Percentiles rank a stretch among this genome's conserved stretches.
Evolutionary conservation across 305 asterid genomes (phyloP).

Genomic region (Solanum chacoense): DNA sequence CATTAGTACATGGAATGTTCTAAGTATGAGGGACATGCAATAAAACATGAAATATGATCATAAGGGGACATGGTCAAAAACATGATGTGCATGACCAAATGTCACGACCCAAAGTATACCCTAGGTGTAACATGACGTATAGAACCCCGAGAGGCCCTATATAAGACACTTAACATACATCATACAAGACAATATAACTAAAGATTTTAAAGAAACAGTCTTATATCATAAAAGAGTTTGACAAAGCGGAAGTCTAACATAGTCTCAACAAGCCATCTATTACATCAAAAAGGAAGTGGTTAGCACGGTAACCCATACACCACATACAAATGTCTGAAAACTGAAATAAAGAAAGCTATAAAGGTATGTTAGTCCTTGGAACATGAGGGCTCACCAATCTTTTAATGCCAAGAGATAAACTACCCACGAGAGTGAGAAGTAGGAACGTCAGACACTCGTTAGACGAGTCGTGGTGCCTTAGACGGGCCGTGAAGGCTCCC

Average conservation of each 20-base stretch:
- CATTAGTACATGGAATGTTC: not conserved
- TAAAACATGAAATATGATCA: not conserved
- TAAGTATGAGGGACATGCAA: not conserved
- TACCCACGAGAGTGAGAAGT: not conserved
- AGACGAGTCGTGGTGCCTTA: not conserved
- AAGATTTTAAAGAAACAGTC: not conserved
- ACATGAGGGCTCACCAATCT: not conserved
- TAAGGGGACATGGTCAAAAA: not conserved
- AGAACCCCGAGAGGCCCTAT: not conserved
- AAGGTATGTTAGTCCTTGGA: not conserved
- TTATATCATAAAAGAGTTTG: not conserved
- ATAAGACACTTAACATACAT: not conserved
- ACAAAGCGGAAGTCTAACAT: not conserved
- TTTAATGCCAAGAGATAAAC: not conserved
- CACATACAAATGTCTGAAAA: not conserved
- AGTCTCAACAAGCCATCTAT: not conserved
- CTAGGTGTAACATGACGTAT: not conserved
- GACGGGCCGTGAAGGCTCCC: not conserved
- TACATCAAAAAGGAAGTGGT: not conserved
- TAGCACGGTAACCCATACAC: not conserved
- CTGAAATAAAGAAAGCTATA: not conserved
- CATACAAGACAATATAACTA: not conserved
- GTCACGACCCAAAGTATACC: not conserved
- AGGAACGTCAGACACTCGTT: not conserved
- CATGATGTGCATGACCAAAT: not conserved